These are phyloP conservation scores for Melampsora americana DNA, from an alignment of 1,284 basidiomycete genomes.

Conservation along the genomic window DNA sequence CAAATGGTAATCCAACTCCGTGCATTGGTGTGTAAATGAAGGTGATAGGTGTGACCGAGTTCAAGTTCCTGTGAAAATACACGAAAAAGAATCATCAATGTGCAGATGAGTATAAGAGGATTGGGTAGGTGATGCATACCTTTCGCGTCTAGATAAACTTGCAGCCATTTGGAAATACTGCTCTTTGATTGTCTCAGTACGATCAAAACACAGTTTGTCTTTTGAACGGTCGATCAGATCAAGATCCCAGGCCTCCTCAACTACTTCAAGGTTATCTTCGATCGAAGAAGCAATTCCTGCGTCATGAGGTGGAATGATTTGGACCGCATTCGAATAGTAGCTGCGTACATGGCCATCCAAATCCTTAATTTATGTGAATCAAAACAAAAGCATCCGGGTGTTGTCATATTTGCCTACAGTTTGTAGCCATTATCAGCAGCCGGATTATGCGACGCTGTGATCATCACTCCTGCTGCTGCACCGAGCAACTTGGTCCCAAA, in stretches of 20 bases:
- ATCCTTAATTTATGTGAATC: no score
- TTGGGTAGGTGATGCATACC: conserved; percentile 9
- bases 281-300: conserved; percentile 68
- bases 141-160: conserved; percentile 54
- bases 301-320: conserved; percentile 80
- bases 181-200: conserved; percentile 62
- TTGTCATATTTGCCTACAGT: conserved; percentile 54
- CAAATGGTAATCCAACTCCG: conserved; percentile 70
- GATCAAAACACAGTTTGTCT: conserved; percentile 58
- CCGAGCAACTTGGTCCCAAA: conserved; percentile 66
- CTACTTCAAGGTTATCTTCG: conserved; percentile 62
- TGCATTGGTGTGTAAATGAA: conserved; percentile 85
- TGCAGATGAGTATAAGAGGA: neutral
- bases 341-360: conserved; percentile 23
- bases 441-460: conserved; percentile 59
- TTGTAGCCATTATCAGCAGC: conserved; percentile 75
- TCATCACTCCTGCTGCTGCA: conserved; percentile 79
- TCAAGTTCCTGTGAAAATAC: conserved; percentile 16
- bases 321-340: conserved; percentile 50
- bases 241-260: conserved; percentile 57
- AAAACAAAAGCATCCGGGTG: conserved; percentile 9
- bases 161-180: conserved; percentile 60
- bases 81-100: neutral
- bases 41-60: conserved; percentile 52
- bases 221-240: conserved; percentile 44